Evolutionary conservation across 2,329 filamentous ascomycete species (phyloP).

Genomic region (Cordyceps fumosorosea): DNA sequence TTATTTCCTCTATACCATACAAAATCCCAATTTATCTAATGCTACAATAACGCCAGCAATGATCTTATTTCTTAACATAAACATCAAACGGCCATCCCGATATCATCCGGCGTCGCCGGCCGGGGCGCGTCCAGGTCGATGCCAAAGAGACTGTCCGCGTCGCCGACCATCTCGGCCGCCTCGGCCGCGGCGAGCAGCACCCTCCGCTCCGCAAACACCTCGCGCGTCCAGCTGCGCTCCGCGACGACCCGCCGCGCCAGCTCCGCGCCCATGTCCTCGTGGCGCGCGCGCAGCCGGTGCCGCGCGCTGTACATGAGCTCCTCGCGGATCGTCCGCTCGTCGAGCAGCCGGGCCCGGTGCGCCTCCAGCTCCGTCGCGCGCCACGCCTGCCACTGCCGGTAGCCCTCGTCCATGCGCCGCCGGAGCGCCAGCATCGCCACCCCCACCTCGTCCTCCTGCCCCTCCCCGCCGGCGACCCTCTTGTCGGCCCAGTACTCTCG

Average conservation of each 20-base stretch:
- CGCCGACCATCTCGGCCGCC: conserved; percentile 36
- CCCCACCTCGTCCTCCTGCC: conserved; percentile 23
- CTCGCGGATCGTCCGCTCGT: conserved; percentile 32
- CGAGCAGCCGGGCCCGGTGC: conserved; percentile 30
- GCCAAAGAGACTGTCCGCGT: conserved; percentile 28
- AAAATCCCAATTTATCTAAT: background rate
- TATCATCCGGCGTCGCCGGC: conserved; percentile 16
- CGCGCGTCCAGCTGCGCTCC: conserved; percentile 41
- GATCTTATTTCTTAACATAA: too few relatives aligned
- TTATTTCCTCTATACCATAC: background rate
- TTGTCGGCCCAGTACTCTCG: conserved; percentile 31
- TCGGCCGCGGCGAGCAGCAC: conserved; percentile 37
- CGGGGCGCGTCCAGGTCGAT: conserved; percentile 4
- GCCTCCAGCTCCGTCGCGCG: conserved; percentile 32
- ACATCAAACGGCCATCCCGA: background rate
- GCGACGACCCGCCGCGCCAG: conserved; percentile 30
- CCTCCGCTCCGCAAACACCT: conserved; percentile 37
- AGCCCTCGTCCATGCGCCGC: conserved; percentile 35
- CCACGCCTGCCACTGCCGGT: conserved; percentile 35
- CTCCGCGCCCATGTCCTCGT: conserved; percentile 25
- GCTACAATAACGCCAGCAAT: background rate
- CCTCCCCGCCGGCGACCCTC: conserved; percentile 18
- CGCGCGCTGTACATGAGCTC: conserved; percentile 38
- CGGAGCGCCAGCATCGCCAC: conserved; percentile 29
- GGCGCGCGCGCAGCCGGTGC: conserved; percentile 23